These are phyloP conservation scores for Fusarium sacchari DNA, from an alignment of 2,329 filamentous ascomycete genomes.

Conservation along the genomic window DNA sequence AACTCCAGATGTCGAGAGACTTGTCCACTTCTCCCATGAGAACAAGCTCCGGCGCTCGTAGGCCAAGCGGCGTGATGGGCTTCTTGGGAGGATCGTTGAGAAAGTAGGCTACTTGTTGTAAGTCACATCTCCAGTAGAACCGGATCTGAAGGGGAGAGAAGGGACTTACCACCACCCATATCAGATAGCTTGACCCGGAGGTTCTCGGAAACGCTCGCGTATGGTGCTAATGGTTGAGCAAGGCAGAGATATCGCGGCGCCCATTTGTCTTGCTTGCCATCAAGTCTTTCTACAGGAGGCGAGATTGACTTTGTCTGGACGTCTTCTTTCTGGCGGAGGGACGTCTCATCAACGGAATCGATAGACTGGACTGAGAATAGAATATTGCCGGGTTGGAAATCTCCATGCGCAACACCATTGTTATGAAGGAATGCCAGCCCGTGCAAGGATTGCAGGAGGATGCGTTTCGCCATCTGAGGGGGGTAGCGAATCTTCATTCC, in stretches of 20 bases:
- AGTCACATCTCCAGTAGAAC: background rate
- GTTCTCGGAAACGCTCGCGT: background rate
- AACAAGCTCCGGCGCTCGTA: slow-evolving; percentile 17
- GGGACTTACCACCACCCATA: slow-evolving; percentile 9
- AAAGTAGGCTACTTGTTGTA: slow-evolving; percentile 5
- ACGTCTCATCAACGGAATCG: background rate
- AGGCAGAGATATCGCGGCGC: slow-evolving; percentile 11
- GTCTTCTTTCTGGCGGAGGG: background rate
- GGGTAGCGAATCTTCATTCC: slow-evolving; percentile 17
- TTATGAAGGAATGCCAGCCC: background rate
- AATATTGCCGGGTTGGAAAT: slow-evolving; percentile 20
- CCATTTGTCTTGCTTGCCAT: slow-evolving; percentile 20
- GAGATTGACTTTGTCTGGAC: background rate
- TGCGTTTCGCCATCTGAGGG: slow-evolving; percentile 1
- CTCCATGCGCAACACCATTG: slow-evolving; percentile 1
- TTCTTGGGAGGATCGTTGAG: background rate
- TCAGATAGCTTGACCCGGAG: slow-evolving; percentile 14
- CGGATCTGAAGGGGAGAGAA: background rate
- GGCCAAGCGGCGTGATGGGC: background rate
- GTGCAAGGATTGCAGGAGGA: slow-evolving; percentile 11
- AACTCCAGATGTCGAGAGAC: slow-evolving; percentile 24
- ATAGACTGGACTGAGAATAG: background rate
- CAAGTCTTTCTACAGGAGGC: background rate
- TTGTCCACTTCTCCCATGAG: background rate
- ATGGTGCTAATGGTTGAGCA: background rate